Conservation (phyloP, 116 monocot genomes). For the Zostera marina region DNA sequence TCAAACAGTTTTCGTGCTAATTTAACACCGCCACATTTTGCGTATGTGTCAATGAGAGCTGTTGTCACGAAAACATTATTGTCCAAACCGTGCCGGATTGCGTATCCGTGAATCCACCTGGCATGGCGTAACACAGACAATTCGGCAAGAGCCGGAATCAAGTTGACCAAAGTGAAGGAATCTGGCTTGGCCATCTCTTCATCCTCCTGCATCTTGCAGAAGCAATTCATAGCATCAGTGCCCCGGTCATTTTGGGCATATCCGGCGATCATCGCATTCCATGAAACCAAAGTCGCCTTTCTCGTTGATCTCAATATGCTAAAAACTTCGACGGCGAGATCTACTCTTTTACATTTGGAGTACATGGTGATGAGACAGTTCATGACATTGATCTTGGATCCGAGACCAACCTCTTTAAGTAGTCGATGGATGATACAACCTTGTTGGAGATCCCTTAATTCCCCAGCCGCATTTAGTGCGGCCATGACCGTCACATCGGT, state of each 20-base stretch:
- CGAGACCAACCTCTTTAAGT: constrained; percentile 27
- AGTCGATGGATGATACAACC: constrained; percentile 43
- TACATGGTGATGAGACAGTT: constrained; percentile 81
- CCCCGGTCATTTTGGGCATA: constrained; percentile 40
- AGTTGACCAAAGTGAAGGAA: constrained; percentile 75
- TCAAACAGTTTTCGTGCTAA: constrained; percentile 57
- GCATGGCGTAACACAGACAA: constrained; percentile 42
- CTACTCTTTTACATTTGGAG: constrained; percentile 53
- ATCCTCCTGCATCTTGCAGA: constrained; percentile 29
- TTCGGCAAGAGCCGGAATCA: constrained; percentile 57
- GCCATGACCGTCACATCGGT: constrained; percentile 63
- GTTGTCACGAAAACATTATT: constrained; percentile 40
- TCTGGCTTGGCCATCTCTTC: constrained; percentile 28
- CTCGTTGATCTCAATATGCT: constrained; percentile 23
- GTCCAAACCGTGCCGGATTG: constrained; percentile 26
- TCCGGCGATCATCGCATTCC: constrained; percentile 87
- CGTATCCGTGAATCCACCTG: constrained; percentile 60
- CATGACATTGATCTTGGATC: constrained; percentile 28
- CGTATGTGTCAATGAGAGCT: constrained; percentile 66
- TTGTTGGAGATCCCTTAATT: constrained; percentile 36
- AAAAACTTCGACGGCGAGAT: constrained; percentile 39
- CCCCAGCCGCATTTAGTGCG: constrained; percentile 47
- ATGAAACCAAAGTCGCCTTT: constrained; percentile 53
- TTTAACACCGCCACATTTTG: constrained; percentile 40
- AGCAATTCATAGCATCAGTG: constrained; percentile 33